These are phyloP conservation scores for Neurospora sp. DNA, from an alignment of 495 filamentous ascomycete genomes.

Conservation along the genomic window DNA sequence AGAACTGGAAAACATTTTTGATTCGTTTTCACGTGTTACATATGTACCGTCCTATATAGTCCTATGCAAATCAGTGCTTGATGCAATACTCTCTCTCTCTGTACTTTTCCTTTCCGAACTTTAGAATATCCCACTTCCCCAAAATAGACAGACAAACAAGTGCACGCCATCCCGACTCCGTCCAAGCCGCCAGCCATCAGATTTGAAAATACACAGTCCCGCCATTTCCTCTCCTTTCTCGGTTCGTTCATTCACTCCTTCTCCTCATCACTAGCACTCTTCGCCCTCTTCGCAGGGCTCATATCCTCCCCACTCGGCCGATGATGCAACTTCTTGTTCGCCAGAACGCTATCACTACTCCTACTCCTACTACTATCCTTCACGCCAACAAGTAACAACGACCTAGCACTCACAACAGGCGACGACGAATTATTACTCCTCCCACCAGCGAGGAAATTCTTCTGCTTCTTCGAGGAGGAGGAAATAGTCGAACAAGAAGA, in stretches of 20 bases:
- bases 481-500: neutral
- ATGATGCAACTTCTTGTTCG: constrained; percentile 16
- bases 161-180: neutral
- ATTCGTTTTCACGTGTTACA: neutral
- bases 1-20: neutral
- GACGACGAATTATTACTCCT: neutral
- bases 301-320: constrained; percentile 23
- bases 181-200: neutral
- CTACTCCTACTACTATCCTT: neutral
- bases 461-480: neutral
- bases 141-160: neutral
- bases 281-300: constrained; percentile 23
- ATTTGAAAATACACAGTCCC: neutral
- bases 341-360: constrained; percentile 4
- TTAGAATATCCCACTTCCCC: neutral
- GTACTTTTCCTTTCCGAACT: neutral
- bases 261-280: neutral
- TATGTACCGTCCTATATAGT: neutral
- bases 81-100: neutral
- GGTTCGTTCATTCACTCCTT: neutral
- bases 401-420: neutral
- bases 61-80: neutral
- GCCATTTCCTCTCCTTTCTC: neutral
- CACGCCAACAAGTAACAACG: neutral
- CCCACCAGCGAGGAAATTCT: neutral